A percentile compares a stretch with the other conserved stretches of the same genome.
phyloP scores from a whole-genome alignment of 2,329 filamentous ascomycete genomes.

The Claviceps maximensis region DNA sequence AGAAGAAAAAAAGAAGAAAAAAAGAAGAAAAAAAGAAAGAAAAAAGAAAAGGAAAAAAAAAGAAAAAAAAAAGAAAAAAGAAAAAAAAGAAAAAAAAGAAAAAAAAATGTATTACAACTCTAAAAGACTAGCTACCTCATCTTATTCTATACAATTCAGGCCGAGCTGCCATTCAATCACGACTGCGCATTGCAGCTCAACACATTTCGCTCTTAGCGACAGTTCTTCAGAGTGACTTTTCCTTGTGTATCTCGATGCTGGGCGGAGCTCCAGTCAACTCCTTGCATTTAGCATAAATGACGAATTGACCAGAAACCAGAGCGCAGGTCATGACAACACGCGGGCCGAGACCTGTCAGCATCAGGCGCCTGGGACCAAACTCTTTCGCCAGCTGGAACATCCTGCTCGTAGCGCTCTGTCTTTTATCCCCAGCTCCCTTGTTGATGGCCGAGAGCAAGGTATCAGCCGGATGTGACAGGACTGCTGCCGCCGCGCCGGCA shows the following conservation, averaged over 20 bases:
- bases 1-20: no score
- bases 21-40: no score
- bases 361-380: slow-evolving; percentile 34
- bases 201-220: not conserved
- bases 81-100: no score
- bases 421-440: slow-evolving; percentile 37
- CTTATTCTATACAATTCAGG: not conserved
- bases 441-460: slow-evolving; percentile 42
- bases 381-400: slow-evolving; percentile 39
- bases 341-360: slow-evolving; percentile 35
- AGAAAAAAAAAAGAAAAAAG: no score
- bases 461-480: slow-evolving; percentile 83
- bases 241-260: slow-evolving; percentile 40
- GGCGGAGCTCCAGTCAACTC: slow-evolving; percentile 36
- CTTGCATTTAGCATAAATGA: slow-evolving; percentile 43
- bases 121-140: no score
- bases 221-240: slow-evolving; percentile 16
- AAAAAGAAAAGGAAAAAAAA: no score
- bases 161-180: not conserved
- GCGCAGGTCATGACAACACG: slow-evolving; percentile 41
- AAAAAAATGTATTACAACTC: no score
- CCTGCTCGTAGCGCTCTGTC: slow-evolving; percentile 32
- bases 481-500: slow-evolving; percentile 76
- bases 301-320: slow-evolving; percentile 39
- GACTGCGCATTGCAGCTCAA: not conserved